A percentile compares a stretch with the other conserved stretches of the same genome.
These are phyloP conservation scores for Sequoia sempervirens DNA, from an alignment of 75 land plant genomes.

Conservation along the genomic window DNA sequence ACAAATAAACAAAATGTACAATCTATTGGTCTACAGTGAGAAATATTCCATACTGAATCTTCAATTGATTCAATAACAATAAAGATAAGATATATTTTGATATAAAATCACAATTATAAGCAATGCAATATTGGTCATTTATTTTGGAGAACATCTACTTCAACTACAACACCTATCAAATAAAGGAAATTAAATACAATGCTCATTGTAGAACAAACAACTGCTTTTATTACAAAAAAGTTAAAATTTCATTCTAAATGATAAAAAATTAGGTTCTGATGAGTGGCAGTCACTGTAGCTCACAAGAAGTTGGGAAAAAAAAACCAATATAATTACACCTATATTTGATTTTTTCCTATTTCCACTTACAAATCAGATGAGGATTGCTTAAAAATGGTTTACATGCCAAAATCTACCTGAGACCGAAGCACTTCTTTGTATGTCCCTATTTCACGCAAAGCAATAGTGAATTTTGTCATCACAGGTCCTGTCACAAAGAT, in stretches of 20 bases:
- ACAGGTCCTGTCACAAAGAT: slow-evolving; percentile 70
- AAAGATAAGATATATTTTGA: not conserved
- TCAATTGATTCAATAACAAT: not conserved
- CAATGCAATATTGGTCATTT: not conserved
- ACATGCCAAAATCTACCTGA: slow-evolving; percentile 45
- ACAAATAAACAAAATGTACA: too few species aligned
- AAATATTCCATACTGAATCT: too few species aligned
- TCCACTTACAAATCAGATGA: not conserved
- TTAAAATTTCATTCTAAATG: not conserved
- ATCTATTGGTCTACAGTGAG: too few species aligned
- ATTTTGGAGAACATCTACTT: not conserved
- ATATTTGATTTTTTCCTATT: not conserved
- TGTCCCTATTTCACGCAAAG: slow-evolving; percentile 88
- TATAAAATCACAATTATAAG: not conserved
- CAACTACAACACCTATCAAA: not conserved
- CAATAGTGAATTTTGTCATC: slow-evolving; percentile 79
- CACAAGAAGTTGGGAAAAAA: not conserved
- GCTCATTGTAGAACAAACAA: not conserved
- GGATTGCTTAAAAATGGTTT: not conserved
- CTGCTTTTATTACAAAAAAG: not conserved
- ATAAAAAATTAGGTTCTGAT: not conserved
- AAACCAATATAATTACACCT: not conserved
- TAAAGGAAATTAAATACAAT: not conserved
- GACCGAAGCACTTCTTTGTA: slow-evolving; percentile 95
- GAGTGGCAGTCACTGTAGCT: not conserved